Conservation (phyloP, 2,329 filamentous ascomycete species). For the Alternaria solani region DNA sequence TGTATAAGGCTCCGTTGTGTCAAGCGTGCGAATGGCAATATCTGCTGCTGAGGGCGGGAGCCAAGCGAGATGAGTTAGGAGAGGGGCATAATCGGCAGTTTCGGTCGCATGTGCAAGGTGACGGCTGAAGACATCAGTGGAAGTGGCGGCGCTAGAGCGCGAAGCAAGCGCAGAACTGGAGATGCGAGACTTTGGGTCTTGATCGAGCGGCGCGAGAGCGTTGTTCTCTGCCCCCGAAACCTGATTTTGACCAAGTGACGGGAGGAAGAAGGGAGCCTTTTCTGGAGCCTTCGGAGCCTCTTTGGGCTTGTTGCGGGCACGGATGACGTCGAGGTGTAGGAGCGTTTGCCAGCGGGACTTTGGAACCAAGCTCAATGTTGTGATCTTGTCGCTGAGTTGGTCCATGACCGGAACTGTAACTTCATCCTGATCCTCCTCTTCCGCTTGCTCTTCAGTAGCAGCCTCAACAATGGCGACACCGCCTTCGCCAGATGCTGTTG, state of each 20-base stretch:
- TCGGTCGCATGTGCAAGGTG: slow-evolving; percentile 58
- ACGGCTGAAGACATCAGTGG: slow-evolving; percentile 56
- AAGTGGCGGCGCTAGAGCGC: slow-evolving; percentile 37
- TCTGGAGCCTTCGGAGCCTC: slow-evolving; percentile 91
- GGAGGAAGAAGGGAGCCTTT: slow-evolving; percentile 95
- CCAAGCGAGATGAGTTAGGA: slow-evolving; percentile 80
- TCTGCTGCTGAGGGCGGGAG: slow-evolving; percentile 87
- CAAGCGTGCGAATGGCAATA: slow-evolving; percentile 85
- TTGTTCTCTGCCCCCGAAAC: slow-evolving; percentile 22
- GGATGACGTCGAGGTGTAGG: slow-evolving; percentile 87
- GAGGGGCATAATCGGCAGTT: slow-evolving; percentile 68
- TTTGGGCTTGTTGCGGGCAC: slow-evolving; percentile 91
- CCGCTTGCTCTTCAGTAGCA: slow-evolving; percentile 67
- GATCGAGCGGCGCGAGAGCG: slow-evolving; percentile 19
- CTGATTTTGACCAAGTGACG: slow-evolving; percentile 63
- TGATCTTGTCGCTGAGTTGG: slow-evolving; percentile 81
- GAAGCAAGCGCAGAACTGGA: slow-evolving; percentile 45
- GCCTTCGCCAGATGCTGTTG: slow-evolving; percentile 83
- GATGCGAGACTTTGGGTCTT: slow-evolving; percentile 43
- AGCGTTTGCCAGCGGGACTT: slow-evolving; percentile 94
- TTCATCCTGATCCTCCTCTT: slow-evolving; percentile 54
- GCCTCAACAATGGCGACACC: slow-evolving; percentile 78
- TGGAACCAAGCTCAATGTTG: slow-evolving; percentile 88
- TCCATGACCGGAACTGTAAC: slow-evolving; percentile 65
- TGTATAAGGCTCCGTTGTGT: slow-evolving; percentile 60